Evolutionary conservation across 2,329 filamentous ascomycete species (phyloP).

Genomic region (Ascochyta clinopodiicola): DNA sequence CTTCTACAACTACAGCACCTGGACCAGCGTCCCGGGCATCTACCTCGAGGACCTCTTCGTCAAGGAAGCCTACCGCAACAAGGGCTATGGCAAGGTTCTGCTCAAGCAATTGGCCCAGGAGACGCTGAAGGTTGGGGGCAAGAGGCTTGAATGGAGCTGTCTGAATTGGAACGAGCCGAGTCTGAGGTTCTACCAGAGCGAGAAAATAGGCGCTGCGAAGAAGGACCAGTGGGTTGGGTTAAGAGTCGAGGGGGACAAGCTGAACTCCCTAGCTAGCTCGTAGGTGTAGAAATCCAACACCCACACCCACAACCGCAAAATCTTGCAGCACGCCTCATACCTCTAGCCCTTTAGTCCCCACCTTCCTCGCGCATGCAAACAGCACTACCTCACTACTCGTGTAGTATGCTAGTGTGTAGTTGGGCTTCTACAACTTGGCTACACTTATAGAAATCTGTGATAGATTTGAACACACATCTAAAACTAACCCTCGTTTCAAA

Average conservation of each 20-base stretch:
- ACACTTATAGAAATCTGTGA: too few relatives aligned
- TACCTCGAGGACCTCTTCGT: conserved; percentile 96
- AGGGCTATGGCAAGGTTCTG: conserved; percentile 80
- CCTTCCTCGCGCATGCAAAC: too few relatives aligned
- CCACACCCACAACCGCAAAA: too few relatives aligned
- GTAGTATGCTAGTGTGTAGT: too few relatives aligned
- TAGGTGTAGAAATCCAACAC: background rate
- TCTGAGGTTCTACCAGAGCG: conserved; percentile 76
- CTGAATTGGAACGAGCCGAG: conserved; percentile 92
- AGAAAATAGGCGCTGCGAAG: conserved; percentile 64
- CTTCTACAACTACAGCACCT: conserved; percentile 96
- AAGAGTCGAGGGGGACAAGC: conserved; percentile 71
- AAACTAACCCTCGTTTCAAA: too few relatives aligned
- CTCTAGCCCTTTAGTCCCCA: too few relatives aligned
- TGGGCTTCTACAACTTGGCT: too few relatives aligned
- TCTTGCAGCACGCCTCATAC: too few relatives aligned
- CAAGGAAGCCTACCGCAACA: conserved; percentile 69
- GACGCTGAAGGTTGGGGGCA: conserved; percentile 73
- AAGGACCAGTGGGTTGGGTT: conserved; percentile 78
- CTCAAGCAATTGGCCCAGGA: conserved; percentile 80
- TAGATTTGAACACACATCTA: too few relatives aligned
- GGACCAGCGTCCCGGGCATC: conserved; percentile 85
- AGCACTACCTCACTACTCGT: too few relatives aligned
- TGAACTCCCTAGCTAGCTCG: conserved; percentile 63
- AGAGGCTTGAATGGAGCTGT: conserved; percentile 86